Conservation (phyloP, 345 rosid genomes). For the Boechera stricta region DNA sequence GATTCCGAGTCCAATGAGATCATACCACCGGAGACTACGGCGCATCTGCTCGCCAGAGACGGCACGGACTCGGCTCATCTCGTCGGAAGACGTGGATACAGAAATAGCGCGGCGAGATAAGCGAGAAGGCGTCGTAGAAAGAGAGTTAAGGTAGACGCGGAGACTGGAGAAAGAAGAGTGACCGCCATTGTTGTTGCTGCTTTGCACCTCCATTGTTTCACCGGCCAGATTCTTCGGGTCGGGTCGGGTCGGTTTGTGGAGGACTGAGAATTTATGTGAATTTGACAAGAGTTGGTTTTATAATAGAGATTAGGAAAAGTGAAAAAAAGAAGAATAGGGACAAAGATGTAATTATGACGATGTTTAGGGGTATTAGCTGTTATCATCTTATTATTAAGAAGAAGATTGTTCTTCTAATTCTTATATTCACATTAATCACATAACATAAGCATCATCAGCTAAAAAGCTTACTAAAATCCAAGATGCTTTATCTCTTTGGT, state of each 20-base stretch:
- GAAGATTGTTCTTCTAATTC: conserved; percentile 23
- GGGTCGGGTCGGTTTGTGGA: conserved; percentile 13
- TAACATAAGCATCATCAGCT: conserved; percentile 31
- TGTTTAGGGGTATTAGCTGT: neutral
- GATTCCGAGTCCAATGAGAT: conserved; percentile 82
- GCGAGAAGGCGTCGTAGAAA: conserved; percentile 71
- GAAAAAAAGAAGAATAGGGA: neutral
- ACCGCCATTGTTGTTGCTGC: conserved; percentile 34
- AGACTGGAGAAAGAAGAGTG: conserved; percentile 70
- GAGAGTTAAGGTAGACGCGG: conserved; percentile 64
- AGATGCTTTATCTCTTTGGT: conserved; percentile 39
- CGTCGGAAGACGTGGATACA: conserved; percentile 73
- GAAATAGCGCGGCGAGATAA: conserved; percentile 70
- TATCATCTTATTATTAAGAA: neutral
- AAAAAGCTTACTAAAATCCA: conserved; percentile 25
- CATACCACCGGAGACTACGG: conserved; percentile 78
- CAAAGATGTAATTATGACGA: conserved; percentile 34
- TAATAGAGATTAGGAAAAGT: conserved; percentile 35
- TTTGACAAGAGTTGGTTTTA: conserved; percentile 31
- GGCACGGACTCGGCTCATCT: conserved; percentile 63
- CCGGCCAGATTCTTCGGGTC: conserved; percentile 21
- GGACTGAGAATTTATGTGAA: conserved; percentile 28
- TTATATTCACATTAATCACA: conserved; percentile 38
- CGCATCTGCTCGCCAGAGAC: conserved; percentile 75
- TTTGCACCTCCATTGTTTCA: conserved; percentile 39